phyloP scores from a whole-genome alignment of 1,284 basidiomycete genomes.

The Leccinum angustisporum region DNA sequence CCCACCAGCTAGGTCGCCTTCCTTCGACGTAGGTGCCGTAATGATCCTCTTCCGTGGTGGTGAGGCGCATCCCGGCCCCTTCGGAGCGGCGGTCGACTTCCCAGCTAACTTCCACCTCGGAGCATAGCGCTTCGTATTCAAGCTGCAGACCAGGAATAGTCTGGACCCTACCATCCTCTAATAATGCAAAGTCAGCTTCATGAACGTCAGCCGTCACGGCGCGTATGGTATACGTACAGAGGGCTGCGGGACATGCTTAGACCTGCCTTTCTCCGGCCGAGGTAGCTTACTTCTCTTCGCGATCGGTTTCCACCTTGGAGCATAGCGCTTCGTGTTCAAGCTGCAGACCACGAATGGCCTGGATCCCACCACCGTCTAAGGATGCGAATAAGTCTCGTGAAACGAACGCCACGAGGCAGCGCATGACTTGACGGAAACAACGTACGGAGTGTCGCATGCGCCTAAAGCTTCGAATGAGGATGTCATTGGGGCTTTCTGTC shows the following conservation, averaged over 20 bases:
- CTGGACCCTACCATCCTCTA: conserved; percentile 5
- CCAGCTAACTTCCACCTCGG: not conserved
- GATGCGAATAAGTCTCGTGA: not conserved
- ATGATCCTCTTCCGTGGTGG: not conserved
- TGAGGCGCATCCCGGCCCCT: not conserved
- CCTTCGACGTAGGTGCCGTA: not conserved
- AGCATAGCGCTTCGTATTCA: conserved; percentile 7
- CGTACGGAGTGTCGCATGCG: conserved; percentile 2
- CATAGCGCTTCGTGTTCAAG: conserved; percentile 7
- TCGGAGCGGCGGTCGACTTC: not conserved
- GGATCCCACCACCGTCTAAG: not conserved
- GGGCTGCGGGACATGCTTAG: not conserved
- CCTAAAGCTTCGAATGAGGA: not conserved
- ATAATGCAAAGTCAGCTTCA: not conserved
- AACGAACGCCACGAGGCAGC: not conserved
- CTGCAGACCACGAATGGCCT: conserved; percentile 17
- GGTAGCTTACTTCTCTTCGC: not conserved
- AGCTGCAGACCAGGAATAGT: conserved; percentile 11
- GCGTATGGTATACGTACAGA: not conserved
- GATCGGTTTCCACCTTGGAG: not conserved
- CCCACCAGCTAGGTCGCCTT: not conserved
- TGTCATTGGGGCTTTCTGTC: not conserved
- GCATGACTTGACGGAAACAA: not conserved
- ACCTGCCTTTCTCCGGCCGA: not conserved
- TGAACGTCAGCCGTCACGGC: no score